These are phyloP conservation scores for Penicillium sp. DNA, from an alignment of 2,329 filamentous ascomycete species.

Conservation along the genomic window DNA sequence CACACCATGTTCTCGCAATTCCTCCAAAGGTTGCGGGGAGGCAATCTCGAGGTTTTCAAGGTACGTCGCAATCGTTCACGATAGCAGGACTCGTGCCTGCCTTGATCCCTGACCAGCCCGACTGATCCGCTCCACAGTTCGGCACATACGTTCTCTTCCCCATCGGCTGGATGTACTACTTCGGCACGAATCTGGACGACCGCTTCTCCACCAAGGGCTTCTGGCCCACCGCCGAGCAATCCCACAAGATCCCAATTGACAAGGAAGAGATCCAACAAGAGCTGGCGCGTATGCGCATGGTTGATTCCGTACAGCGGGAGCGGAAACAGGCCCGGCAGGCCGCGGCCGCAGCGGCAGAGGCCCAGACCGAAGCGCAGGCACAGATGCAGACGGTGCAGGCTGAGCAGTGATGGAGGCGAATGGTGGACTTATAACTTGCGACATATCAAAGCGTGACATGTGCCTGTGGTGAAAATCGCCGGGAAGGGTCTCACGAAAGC, in stretches of 20 bases:
- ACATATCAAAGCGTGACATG: neutral
- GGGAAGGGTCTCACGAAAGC: neutral
- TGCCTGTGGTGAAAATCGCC: neutral
- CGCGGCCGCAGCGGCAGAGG: slow-evolving; percentile 23
- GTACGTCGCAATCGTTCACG: slow-evolving; percentile 51
- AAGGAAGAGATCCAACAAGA: slow-evolving; percentile 71
- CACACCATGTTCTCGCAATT: slow-evolving; percentile 39
- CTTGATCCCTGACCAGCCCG: neutral
- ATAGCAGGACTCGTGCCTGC: neutral
- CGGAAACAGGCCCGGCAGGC: slow-evolving; percentile 42
- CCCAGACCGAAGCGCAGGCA: slow-evolving; percentile 18
- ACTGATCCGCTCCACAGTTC: slow-evolving; percentile 61
- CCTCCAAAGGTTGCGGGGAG: slow-evolving; percentile 67
- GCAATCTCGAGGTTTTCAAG: slow-evolving; percentile 95
- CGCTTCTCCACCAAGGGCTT: slow-evolving; percentile 88
- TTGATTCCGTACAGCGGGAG: slow-evolving; percentile 54
- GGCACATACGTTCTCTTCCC: slow-evolving; percentile 99
- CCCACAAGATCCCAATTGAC: slow-evolving; percentile 56
- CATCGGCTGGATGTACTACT: slow-evolving; percentile 99
- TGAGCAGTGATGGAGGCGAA: slow-evolving; percentile 14
- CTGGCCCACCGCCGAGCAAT: slow-evolving; percentile 74
- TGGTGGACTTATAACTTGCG: neutral
- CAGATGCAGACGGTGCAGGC: slow-evolving; percentile 19
- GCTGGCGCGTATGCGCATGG: slow-evolving; percentile 64
- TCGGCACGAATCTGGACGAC: slow-evolving; percentile 94